Evolutionary conservation across 495 filamentous ascomycete species (phyloP).

Genomic region (Xanthoparmelia taractica): DNA sequence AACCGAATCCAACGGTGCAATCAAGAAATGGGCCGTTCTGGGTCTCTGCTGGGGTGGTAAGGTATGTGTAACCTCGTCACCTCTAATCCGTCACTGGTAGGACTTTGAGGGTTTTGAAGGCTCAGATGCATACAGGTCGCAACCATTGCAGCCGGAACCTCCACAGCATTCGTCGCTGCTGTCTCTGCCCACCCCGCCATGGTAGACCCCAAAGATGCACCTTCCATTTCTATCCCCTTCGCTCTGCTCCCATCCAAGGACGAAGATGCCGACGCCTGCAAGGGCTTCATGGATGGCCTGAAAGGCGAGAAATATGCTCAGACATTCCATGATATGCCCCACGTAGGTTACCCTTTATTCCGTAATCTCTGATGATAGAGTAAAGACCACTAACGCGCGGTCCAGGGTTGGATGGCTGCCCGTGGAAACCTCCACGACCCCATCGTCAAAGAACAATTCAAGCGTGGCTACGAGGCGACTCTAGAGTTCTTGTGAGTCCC

Average conservation of each 20-base stretch:
- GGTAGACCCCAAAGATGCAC: not conserved
- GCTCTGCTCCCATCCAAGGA: not conserved
- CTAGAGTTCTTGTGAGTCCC: not conserved
- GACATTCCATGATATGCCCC: not conserved
- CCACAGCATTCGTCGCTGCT: not conserved
- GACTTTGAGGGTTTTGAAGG: not conserved
- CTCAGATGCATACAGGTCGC: not conserved
- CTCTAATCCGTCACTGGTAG: not conserved
- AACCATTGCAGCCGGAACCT: not conserved
- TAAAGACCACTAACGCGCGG: not conserved
- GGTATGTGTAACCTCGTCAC: not conserved
- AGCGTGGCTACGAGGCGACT: not conserved
- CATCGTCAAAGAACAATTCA: not conserved
- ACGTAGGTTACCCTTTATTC: not conserved
- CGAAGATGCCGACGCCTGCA: not conserved
- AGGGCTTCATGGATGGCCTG: not conserved
- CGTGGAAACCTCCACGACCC: not conserved
- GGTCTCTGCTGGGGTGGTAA: not conserved
- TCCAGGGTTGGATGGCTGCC: not conserved
- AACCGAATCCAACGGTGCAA: not conserved
- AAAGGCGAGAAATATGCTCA: not conserved
- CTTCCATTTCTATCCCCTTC: not conserved
- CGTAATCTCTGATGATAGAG: not conserved
- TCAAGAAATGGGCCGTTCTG: not conserved
- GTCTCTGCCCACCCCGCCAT: not conserved